These are phyloP conservation scores for Citrus inodora DNA, from an alignment of 345 rosid genomes.

Conservation along the genomic window DNA sequence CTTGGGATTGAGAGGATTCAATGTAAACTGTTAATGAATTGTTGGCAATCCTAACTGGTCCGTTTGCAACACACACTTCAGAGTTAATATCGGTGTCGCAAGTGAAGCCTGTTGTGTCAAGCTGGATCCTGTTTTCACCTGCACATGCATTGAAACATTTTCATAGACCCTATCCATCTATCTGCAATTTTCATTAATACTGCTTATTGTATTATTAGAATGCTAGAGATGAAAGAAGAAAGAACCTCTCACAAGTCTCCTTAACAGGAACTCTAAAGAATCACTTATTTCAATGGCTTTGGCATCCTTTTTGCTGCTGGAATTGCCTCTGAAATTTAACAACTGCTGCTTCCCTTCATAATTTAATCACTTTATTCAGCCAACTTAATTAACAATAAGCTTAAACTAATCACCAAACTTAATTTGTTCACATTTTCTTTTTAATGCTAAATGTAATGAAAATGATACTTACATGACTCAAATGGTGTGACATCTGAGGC, in stretches of 20 bases:
- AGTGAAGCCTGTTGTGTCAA: constrained; percentile 27
- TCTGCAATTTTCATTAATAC: neutral
- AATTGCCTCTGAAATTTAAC: neutral
- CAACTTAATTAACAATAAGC: neutral
- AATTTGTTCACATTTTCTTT: neutral
- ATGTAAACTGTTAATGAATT: constrained; percentile 18
- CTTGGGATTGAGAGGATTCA: constrained; percentile 16
- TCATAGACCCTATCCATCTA: too few relatives aligned
- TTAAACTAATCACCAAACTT: neutral
- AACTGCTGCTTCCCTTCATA: constrained; percentile 10
- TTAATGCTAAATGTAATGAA: neutral
- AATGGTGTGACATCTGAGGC: neutral
- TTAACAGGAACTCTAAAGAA: constrained; percentile 2
- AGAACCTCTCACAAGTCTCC: constrained; percentile 27
- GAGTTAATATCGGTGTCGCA: constrained; percentile 26
- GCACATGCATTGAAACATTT: neutral
- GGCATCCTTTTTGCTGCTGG: neutral
- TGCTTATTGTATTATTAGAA: neutral
- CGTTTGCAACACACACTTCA: constrained; percentile 26
- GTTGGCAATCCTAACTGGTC: constrained; percentile 25
- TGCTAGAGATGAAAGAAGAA: neutral
- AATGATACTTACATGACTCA: constrained; percentile 17
- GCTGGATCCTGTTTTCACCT: constrained; percentile 31
- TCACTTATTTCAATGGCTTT: neutral
- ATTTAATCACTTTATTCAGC: neutral